phyloP scores from a whole-genome alignment of 768 basidiomycete species.

The Auriculariales sp. region DNA sequence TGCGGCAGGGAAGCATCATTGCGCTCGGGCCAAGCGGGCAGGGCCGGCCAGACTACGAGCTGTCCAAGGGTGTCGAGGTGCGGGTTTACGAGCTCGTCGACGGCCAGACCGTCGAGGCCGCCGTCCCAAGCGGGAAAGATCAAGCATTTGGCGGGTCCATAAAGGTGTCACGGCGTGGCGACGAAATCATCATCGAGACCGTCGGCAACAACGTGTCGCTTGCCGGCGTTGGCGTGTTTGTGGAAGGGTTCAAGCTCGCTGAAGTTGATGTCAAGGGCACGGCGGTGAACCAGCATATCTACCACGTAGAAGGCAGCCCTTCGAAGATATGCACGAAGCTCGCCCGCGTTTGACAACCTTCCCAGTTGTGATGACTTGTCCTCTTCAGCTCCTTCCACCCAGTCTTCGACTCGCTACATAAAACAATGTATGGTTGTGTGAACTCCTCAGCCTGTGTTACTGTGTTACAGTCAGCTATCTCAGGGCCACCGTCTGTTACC shows the following conservation, averaged over 20 bases:
- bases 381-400: no score
- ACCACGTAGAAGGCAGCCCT: slow-evolving; percentile 17
- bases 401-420: no score
- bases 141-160: slow-evolving; percentile 27
- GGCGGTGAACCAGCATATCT: no score
- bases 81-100: slow-evolving; percentile 38
- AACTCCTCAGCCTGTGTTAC: no score
- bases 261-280: slow-evolving; percentile 25
- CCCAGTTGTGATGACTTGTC: no score
- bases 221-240: slow-evolving; percentile 2
- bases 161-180: slow-evolving; percentile 18
- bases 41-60: slow-evolving; percentile 48
- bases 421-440: no score
- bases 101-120: slow-evolving; percentile 22
- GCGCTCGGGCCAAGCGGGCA: slow-evolving; percentile 38
- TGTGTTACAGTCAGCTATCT: no score
- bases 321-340: slow-evolving; percentile 13
- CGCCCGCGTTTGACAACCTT: background rate
- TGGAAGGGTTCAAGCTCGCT: slow-evolving; percentile 4
- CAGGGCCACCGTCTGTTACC: no score
- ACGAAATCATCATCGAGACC: slow-evolving; percentile 18
- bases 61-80: slow-evolving; percentile 31
- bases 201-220: slow-evolving; percentile 1
- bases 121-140: slow-evolving; percentile 31
- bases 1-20: slow-evolving; percentile 41